Evolutionary conservation across 305 asterid genomes (phyloP), one percentile per base, ranked within the genome.

Genomic region (Withania somnifera): DNA sequence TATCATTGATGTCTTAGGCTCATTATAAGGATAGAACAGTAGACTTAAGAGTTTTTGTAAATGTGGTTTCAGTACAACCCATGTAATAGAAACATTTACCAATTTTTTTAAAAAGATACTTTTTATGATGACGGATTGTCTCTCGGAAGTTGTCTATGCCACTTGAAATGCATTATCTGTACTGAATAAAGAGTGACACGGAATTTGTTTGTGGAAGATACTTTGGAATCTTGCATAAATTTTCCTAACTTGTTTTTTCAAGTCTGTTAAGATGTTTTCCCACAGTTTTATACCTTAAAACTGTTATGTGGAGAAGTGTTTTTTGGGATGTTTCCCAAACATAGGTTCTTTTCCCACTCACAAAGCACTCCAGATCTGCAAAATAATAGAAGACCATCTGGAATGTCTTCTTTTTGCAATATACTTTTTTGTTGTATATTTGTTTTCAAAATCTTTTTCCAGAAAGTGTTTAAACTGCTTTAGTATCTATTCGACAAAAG

Each of bases 301-400:
- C 73, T 64, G 73, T 32, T 32, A 15, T 64, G 22, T 64, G 73
- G 8, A 63, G 13, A 64, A 64, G 22, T 64, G 15, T 64, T 30
- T 64, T 7, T 17, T n/a, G 7, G 22, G 47, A 36, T 30, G 45
- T 32, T 63, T 32, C 24, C 30, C 47, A 7, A 3, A 63, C 7
- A 32, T 15, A 32, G 45, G 13, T 64, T 28, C 5, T 61, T 60
- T 60, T 28, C 30, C 13, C 57, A 42, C 58, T 45, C 57, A 45
- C 78, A 71, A 71, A 71, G 78, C 57, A 69, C 56, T 69, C 78
- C 24, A 71, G 57, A 71, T 66, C 78, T 71, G 45, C 38, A 71
- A 45, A 71, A 71, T 42, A 69, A 20, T 69, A 26, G 24, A 45
- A 45, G 79, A 71, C 40, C 24, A 71, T 71, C 40, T 8, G 20